Conservation (phyloP, 148 eudicot genomes). For the Fagopyrum esculentum region DNA sequence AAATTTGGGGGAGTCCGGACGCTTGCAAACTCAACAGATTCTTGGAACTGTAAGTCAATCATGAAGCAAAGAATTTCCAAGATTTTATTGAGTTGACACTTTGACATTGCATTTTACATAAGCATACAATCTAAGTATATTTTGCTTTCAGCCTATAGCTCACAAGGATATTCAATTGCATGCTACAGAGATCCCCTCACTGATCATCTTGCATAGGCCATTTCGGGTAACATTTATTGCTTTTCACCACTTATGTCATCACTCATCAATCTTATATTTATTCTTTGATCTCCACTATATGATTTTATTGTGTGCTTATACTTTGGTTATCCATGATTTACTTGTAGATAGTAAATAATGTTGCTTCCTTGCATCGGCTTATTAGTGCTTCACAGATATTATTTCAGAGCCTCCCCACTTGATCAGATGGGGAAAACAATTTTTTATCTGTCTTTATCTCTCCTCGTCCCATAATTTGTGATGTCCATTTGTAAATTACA, state of each 20-base stretch:
- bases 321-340: neutral
- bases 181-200: constrained; percentile 53
- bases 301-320: neutral
- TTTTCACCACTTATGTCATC: neutral
- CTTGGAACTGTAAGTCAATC: constrained; percentile 79
- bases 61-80: neutral
- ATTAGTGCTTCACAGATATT: too few relatives aligned
- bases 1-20: constrained; percentile 98
- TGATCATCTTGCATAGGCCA: constrained; percentile 65
- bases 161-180: constrained; percentile 84
- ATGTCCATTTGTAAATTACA: neutral
- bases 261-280: neutral
- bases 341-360: neutral
- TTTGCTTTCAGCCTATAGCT: constrained; percentile 63
- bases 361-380: too few relatives aligned
- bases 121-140: neutral
- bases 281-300: neutral
- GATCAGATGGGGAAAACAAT: too few relatives aligned
- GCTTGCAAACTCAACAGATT: constrained; percentile 96
- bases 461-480: neutral
- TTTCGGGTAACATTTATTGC: constrained; percentile 42
- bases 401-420: too few relatives aligned
- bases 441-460: neutral
- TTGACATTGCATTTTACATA: neutral
- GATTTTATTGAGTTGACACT: neutral